phyloP scores from a whole-genome alignment of 1,139 yeast genomes.

The Kurtzmaniella quercitrusa region DNA sequence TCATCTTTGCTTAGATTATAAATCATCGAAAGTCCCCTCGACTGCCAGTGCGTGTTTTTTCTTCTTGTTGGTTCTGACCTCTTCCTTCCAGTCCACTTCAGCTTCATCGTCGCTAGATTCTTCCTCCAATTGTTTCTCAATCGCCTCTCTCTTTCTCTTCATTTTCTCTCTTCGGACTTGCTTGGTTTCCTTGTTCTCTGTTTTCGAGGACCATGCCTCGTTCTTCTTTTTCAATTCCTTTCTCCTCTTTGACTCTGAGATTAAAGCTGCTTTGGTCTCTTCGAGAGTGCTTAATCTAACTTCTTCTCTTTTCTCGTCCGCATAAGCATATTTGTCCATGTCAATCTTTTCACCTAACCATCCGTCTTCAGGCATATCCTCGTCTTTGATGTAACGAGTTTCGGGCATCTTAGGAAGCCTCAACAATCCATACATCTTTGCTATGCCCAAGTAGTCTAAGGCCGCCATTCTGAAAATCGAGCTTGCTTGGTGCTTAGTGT shows the following conservation, averaged over 20 bases:
- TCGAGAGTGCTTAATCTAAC: constrained; percentile 56
- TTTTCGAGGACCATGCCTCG: constrained; percentile 77
- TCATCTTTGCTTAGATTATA: constrained; percentile 27
- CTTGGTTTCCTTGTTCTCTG: constrained; percentile 59
- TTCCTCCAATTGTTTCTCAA: constrained; percentile 51
- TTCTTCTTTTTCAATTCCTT: constrained; percentile 50
- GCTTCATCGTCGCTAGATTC: constrained; percentile 52
- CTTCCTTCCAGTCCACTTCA: constrained; percentile 70
- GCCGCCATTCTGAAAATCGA: constrained; percentile 78
- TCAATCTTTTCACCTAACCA: constrained; percentile 63
- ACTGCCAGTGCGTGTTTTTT: constrained; percentile 32
- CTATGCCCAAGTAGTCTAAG: constrained; percentile 69
- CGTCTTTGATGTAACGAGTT: constrained; percentile 47
- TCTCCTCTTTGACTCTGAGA: constrained; percentile 44
- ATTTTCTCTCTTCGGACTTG: constrained; percentile 60
- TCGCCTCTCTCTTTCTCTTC: constrained; percentile 59
- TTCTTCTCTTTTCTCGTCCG: constrained; percentile 61
- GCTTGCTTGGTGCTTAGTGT: constrained; percentile 85
- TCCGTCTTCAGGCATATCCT: constrained; percentile 56
- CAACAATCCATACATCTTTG: constrained; percentile 72
- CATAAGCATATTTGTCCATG: constrained; percentile 64
- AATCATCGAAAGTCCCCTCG: constrained; percentile 70
- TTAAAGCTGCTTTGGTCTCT: constrained; percentile 39
- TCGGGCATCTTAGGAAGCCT: constrained; percentile 97
- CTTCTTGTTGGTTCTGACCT: constrained; percentile 62